Evolutionary conservation across 495 filamentous ascomycete genomes (phyloP).

Genomic region (Xylaria acuta): DNA sequence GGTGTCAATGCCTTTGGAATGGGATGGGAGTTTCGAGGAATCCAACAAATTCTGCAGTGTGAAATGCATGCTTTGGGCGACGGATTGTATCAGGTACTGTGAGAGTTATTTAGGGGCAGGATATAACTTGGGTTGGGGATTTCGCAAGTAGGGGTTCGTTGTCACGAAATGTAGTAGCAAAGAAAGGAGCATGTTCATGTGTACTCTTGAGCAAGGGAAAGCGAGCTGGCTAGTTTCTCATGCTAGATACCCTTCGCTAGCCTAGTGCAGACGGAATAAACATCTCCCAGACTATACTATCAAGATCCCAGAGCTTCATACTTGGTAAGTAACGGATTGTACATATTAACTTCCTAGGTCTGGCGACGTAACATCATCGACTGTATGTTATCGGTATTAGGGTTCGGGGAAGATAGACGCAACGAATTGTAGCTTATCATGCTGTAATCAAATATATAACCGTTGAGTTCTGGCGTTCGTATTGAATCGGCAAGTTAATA

Average conservation of each 20-base stretch:
- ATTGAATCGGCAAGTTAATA: background rate
- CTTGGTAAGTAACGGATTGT: too few relatives aligned
- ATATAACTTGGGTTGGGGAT: background rate
- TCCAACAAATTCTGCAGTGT: slow-evolving; percentile 11
- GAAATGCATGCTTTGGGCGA: slow-evolving; percentile 7
- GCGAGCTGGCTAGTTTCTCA: slow-evolving; percentile 6
- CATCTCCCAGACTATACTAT: background rate
- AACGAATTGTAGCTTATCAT: background rate
- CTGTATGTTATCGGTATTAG: background rate
- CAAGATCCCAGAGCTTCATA: background rate
- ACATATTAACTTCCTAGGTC: background rate
- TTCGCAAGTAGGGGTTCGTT: background rate
- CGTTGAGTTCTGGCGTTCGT: background rate
- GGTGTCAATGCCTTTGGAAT: slow-evolving; percentile 1
- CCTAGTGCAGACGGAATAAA: background rate
- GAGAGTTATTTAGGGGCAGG: slow-evolving; percentile 6
- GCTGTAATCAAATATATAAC: background rate
- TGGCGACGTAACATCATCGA: background rate
- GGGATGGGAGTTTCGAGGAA: slow-evolving; percentile 9
- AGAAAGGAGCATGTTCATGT: slow-evolving; percentile 2
- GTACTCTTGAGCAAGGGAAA: slow-evolving; percentile 7
- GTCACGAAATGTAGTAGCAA: slow-evolving; percentile 1
- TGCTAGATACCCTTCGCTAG: background rate
- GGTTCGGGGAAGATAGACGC: background rate
- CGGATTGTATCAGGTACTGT: background rate